These are phyloP conservation scores for Wilcoxina mikolae DNA, from an alignment of 495 filamentous ascomycete species.

Conservation along the genomic window DNA sequence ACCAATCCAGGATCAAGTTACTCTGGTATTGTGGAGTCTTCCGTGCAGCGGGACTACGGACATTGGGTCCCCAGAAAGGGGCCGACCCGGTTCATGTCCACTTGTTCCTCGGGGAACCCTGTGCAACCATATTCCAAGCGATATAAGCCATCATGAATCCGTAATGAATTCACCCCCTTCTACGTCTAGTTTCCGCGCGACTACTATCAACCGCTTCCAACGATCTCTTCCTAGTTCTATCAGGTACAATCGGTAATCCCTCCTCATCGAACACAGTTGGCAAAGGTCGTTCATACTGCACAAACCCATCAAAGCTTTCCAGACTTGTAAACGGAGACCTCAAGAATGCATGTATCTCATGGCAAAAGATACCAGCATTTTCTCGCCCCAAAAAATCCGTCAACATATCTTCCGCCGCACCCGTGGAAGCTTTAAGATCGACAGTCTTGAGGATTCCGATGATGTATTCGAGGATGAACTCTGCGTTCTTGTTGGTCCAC, in stretches of 20 bases:
- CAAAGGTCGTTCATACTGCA: conserved; percentile 20
- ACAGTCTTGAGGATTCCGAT: conserved; percentile 78
- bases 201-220: not conserved
- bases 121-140: no score
- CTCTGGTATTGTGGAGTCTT: no score
- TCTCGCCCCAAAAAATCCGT: conserved; percentile 68
- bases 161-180: not conserved
- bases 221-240: not conserved
- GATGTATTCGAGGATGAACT: conserved; percentile 82
- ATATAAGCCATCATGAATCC: no score
- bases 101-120: no score
- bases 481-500: conserved; percentile 48
- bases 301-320: conserved; percentile 20
- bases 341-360: conserved; percentile 27
- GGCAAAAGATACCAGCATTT: conserved; percentile 54
- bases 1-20: no score
- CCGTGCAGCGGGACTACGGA: no score
- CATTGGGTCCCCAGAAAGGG: no score
- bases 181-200: not conserved
- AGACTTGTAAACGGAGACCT: conserved; percentile 20
- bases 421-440: conserved; percentile 71
- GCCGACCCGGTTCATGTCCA: no score
- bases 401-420: conserved; percentile 80
- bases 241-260: not conserved
- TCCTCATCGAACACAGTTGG: conserved; percentile 12